Evolutionary conservation across 805 yeast species (phyloP), one percentile per base, ranked within the genome.

Genomic region (Ogataea polymorpha): DNA sequence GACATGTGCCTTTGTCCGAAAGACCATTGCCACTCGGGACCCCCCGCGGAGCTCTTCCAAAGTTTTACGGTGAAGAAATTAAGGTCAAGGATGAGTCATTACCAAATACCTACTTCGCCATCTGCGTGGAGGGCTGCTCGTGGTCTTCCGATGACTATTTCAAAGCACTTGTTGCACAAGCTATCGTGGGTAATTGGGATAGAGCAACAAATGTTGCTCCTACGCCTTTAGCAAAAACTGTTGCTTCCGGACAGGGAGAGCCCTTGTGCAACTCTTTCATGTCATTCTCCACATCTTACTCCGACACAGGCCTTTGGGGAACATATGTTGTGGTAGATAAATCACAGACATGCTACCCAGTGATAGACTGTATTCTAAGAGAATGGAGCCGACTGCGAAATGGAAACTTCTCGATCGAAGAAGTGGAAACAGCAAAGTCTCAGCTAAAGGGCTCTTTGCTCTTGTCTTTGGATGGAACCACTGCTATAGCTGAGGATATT

Each of bases 261-360:
- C 85, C 88, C 3, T 68, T 89, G 44, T 96, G 97, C 41, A 93
- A 93, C 67, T 86, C 96, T 6, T 93, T 83, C 68, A 85, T 89
- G 96, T 88, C 96, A 5, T 93, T 91, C 67, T 86, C 96, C 23
- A 93, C 99, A 2, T 86, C 96, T 1, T 93, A 93, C 66, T 90
- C 96, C 9, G 99, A 93, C 66, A 86, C 96, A 10, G 99, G 99
- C 7, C 70, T 93, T 39, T 91, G 97, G 97, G 99, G 99, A 25
- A 83, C 91, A 54, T 93, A 93, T 61, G 73, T 93, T 45, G 87
- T 88, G 6, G 79, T 95, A 16, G 96, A 91, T 53, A 82, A 80
- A 57, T 75, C 74, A 48, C 74, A 80, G 23, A 71, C 85, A 49
- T 70, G 86, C 53, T 79, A 77, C 50, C 71, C 77, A 27, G 77